phyloP scores from a whole-genome alignment of 1,139 yeast species.

The Candida labiduridarum region DNA sequence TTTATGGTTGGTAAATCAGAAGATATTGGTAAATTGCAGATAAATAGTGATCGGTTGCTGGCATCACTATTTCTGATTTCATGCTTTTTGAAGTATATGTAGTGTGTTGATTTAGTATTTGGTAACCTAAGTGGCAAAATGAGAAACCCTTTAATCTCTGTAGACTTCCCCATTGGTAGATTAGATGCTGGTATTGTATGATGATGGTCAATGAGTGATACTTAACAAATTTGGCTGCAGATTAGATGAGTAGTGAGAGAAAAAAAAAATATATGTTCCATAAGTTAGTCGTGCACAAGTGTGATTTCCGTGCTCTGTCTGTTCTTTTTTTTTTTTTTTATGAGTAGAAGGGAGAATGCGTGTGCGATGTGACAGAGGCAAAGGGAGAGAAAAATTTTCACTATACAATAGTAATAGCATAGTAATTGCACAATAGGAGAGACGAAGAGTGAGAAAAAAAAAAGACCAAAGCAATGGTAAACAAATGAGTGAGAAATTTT shows the following conservation, averaged over 20 bases:
- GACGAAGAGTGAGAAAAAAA: background rate
- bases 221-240: background rate
- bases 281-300: background rate
- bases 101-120: slow-evolving; percentile 39
- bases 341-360: background rate
- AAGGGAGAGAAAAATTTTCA: background rate
- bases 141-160: slow-evolving; percentile 57
- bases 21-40: slow-evolving; percentile 75
- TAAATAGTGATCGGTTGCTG: slow-evolving; percentile 56
- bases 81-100: slow-evolving; percentile 66
- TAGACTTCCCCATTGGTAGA: slow-evolving; percentile 15
- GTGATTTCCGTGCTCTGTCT: background rate
- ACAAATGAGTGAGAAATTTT: too few species aligned
- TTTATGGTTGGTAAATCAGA: slow-evolving; percentile 56
- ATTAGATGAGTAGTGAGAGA: slow-evolving; percentile 1
- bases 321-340: background rate
- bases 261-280: background rate
- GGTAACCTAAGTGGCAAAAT: slow-evolving; percentile 52
- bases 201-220: background rate
- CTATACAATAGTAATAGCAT: too few species aligned
- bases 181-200: background rate
- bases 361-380: background rate
- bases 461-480: background rate
- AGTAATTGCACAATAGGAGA: background rate
- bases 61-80: slow-evolving; percentile 42